phyloP scores from a whole-genome alignment of 1,284 basidiomycete species.

The Agroathelia rolfsii region DNA sequence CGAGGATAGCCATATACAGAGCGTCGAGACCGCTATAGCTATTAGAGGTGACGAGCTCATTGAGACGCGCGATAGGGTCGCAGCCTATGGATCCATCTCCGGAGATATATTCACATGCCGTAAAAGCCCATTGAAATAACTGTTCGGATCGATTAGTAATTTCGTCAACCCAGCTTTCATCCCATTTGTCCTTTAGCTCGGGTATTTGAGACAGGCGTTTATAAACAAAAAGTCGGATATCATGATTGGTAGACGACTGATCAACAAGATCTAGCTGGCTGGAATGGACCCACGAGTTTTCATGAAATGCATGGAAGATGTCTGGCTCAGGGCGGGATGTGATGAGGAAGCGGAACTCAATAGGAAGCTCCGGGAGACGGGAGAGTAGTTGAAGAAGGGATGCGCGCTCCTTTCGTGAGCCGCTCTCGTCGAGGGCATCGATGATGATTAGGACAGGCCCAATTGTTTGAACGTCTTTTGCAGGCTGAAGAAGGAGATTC shows the following conservation, averaged over 20 bases:
- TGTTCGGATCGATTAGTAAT: constrained; percentile 16
- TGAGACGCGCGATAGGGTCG: too few relatives aligned
- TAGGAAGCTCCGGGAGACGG: constrained; percentile 15
- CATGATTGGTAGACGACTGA: constrained; percentile 5
- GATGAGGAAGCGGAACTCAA: constrained; percentile 21
- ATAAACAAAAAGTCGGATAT: constrained; percentile 11
- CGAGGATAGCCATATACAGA: too few relatives aligned
- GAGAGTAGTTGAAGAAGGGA: too few relatives aligned
- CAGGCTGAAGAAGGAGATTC: constrained; percentile 16
- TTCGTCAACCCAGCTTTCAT: too few relatives aligned
- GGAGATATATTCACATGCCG: constrained; percentile 17
- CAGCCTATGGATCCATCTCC: too few relatives aligned
- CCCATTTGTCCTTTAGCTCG: too few relatives aligned
- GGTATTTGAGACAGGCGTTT: too few relatives aligned
- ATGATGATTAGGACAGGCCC: constrained; percentile 26
- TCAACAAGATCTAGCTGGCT: constrained; percentile 10
- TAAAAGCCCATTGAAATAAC: constrained; percentile 21
- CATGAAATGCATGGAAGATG: constrained; percentile 11
- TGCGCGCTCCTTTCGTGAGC: constrained; percentile 13
- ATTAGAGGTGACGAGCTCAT: too few relatives aligned
- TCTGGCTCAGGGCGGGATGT: constrained; percentile 19
- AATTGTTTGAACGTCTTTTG: constrained; percentile 10
- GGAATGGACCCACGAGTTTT: constrained; percentile 4
- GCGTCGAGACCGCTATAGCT: too few relatives aligned
- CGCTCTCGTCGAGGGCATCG: constrained; percentile 25